Percentiles rank a stretch among this genome's conserved stretches.
phyloP scores from a whole-genome alignment of 352 stramenopile species.

The Globisporangium orthogonon region DNA sequence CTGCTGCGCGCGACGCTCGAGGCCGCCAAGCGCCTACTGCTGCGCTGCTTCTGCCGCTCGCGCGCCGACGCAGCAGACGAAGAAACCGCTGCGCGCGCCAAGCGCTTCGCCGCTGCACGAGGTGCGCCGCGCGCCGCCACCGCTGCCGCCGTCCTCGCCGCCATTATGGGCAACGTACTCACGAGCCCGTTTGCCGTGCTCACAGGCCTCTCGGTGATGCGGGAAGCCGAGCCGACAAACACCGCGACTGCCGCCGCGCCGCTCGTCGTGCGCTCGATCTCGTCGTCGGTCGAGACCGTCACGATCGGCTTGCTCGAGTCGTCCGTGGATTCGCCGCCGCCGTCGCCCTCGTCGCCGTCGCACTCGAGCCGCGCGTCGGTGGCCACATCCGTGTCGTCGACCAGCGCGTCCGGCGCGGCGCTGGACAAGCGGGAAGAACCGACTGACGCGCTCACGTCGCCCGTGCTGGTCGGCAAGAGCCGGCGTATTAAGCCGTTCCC shows the following conservation, averaged over 20 bases:
- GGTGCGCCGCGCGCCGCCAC: background rate
- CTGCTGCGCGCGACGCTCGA: slow-evolving; percentile 17
- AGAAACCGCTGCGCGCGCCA: background rate
- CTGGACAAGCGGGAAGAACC: slow-evolving; percentile 10
- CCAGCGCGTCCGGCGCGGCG: background rate
- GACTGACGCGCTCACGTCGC: slow-evolving; percentile 14
- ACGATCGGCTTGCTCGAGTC: slow-evolving; percentile 8
- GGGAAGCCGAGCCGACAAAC: slow-evolving; percentile 8
- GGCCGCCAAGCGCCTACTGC: background rate
- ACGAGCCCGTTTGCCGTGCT: slow-evolving; percentile 6
- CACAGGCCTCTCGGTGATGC: slow-evolving; percentile 14
- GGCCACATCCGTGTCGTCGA: background rate
- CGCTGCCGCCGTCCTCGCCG: background rate
- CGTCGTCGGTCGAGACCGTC: slow-evolving; percentile 6
- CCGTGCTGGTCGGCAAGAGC: slow-evolving; percentile 1
- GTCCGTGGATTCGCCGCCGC: slow-evolving; percentile 2
- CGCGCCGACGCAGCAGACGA: too few relatives aligned
- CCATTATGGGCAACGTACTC: slow-evolving; percentile 10
- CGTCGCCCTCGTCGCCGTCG: slow-evolving; percentile 15
- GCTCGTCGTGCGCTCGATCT: background rate
- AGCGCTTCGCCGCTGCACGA: background rate
- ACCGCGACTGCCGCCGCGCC: background rate
- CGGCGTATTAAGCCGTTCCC: slow-evolving; percentile 7
- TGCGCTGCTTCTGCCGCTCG: slow-evolving; percentile 1
- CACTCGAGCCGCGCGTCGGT: slow-evolving; percentile 1